These are phyloP conservation scores for Carex scoparia DNA, from an alignment of 176 grass and related monocot species.

Conservation along the genomic window DNA sequence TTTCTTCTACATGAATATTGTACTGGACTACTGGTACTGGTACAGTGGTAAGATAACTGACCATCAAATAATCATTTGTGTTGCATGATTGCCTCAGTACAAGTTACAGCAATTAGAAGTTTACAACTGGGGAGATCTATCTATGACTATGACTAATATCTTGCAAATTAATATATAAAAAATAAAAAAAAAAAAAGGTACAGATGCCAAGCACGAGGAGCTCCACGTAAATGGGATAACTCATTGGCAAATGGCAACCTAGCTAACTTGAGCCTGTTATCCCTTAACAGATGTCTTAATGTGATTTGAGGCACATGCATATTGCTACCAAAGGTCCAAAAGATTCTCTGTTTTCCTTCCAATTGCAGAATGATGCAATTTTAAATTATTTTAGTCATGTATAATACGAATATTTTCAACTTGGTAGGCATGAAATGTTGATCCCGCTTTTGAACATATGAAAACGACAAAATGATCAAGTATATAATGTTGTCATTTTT, in stretches of 20 bases:
- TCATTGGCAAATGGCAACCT: background rate
- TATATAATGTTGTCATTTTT: background rate
- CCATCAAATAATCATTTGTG: background rate
- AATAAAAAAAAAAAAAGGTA: background rate
- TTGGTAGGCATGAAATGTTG: background rate
- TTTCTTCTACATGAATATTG: background rate
- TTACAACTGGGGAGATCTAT: background rate
- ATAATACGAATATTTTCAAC: background rate
- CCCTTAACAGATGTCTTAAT: background rate
- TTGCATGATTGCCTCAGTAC: background rate
- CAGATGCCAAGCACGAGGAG: background rate
- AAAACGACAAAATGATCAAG: background rate
- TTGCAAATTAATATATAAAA: slow-evolving; percentile 2
- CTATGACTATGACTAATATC: background rate
- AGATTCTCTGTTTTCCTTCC: background rate
- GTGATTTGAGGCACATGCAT: background rate
- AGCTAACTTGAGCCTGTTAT: background rate
- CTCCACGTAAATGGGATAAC: slow-evolving; percentile 6
- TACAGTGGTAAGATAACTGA: background rate
- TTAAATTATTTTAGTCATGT: background rate
- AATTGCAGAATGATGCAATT: background rate
- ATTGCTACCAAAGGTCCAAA: background rate
- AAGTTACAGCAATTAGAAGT: background rate
- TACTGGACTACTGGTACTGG: background rate
- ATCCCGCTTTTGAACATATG: background rate